Conservation (phyloP, 345 rosid genomes). For the Raphanus sativus region DNA sequence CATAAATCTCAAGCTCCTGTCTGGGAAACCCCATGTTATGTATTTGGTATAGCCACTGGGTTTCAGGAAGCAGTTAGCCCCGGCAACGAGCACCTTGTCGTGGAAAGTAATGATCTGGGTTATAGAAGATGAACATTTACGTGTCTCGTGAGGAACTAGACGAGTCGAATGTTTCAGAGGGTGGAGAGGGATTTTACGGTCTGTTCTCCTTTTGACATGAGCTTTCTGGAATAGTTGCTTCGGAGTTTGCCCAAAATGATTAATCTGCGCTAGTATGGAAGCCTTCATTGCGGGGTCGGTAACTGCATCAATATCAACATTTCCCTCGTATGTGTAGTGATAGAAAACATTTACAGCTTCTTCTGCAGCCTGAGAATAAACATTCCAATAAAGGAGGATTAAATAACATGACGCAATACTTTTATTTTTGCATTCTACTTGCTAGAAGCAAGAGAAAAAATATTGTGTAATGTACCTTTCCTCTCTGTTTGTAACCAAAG, state of each 20-base stretch:
- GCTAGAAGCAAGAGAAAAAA: neutral
- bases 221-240: conserved; percentile 92
- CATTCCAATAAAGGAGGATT: conserved; percentile 22
- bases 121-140: conserved; percentile 69
- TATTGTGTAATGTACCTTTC: conserved; percentile 61
- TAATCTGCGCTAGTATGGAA: conserved; percentile 94
- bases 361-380: conserved; percentile 76
- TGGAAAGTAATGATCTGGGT: conserved; percentile 71
- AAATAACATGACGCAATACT: conserved; percentile 21
- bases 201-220: conserved; percentile 77
- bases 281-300: conserved; percentile 99
- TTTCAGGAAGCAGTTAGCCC: conserved; percentile 73
- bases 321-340: conserved; percentile 98
- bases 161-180: conserved; percentile 78
- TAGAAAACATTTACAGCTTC: conserved; percentile 98
- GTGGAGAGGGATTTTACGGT: conserved; percentile 75
- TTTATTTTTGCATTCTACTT: conserved; percentile 20
- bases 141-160: conserved; percentile 83
- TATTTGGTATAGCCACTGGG: conserved; percentile 86
- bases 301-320: conserved; percentile 97
- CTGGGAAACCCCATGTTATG: conserved; percentile 95
- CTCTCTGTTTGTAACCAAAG: conserved; percentile 96
- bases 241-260: conserved; percentile 99
- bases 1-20: conserved; percentile 90
- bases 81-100: conserved; percentile 81